Conservation (phyloP, 2,329 filamentous ascomycete species). For the Albophoma yamanashiensis region DNA sequence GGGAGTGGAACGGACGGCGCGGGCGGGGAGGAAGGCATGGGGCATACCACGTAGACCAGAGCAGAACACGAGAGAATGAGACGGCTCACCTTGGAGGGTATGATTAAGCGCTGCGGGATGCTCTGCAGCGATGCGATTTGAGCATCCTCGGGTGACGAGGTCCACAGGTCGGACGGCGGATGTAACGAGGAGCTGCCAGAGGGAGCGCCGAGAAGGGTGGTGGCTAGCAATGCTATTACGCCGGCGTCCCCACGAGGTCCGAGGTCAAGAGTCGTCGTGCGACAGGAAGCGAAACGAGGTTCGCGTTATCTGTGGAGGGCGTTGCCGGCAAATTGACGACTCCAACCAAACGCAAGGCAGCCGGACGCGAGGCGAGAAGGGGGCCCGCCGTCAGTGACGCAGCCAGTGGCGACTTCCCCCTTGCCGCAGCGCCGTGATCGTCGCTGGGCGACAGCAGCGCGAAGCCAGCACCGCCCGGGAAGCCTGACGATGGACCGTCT, state of each 20-base stretch:
- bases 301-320: neutral
- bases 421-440: neutral
- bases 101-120: no score
- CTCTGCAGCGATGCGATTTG: neutral
- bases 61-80: neutral
- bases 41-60: neutral
- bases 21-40: neutral
- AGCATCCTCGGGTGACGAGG: neutral
- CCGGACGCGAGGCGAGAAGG: neutral
- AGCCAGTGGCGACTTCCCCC: conserved; percentile 1
- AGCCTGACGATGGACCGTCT: no score
- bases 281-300: neutral
- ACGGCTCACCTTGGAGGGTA: neutral
- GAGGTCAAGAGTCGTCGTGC: neutral
- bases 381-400: neutral
- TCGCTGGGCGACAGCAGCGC: neutral
- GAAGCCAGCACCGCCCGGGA: neutral
- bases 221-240: neutral
- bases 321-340: neutral
- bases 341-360: neutral
- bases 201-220: neutral
- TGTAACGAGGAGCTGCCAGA: neutral
- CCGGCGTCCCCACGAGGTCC: neutral
- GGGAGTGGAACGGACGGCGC: neutral
- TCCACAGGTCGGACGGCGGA: neutral